phyloP scores from a whole-genome alignment of 768 basidiomycete genomes.

The Lentinula boryana region DNA sequence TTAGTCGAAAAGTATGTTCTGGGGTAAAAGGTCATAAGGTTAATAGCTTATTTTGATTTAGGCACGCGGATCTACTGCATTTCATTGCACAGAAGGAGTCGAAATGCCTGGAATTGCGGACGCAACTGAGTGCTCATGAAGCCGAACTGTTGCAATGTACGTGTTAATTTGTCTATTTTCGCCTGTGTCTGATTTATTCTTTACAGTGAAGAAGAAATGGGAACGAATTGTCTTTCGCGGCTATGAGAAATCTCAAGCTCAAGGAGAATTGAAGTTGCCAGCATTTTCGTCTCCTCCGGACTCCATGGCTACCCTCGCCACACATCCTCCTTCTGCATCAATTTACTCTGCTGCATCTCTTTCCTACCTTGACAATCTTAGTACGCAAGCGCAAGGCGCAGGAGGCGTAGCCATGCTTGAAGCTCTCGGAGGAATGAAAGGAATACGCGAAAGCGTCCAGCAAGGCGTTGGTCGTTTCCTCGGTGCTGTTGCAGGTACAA shows the following conservation, averaged over 20 bases:
- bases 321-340: conserved; percentile 10
- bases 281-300: conserved; percentile 16
- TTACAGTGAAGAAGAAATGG: conserved; percentile 76
- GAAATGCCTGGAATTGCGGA: conserved; percentile 74
- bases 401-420: conserved; percentile 39
- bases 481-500: conserved; percentile 28
- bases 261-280: neutral
- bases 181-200: neutral
- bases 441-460: conserved; percentile 48
- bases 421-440: conserved; percentile 15
- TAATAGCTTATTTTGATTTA: conserved; percentile 20
- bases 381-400: conserved; percentile 9
- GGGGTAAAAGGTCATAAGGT: neutral
- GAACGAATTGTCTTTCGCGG: conserved; percentile 70
- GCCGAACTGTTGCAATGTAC: conserved; percentile 60
- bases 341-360: conserved; percentile 7
- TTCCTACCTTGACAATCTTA: conserved; percentile 6
- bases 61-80: conserved; percentile 75
- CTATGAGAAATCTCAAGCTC: conserved; percentile 30
- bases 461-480: conserved; percentile 51
- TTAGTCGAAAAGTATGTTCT: conserved; percentile 64
- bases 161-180: conserved; percentile 13
- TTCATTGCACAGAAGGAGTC: conserved; percentile 86
- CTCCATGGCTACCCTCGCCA: conserved; percentile 9
- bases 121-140: conserved; percentile 69